These are phyloP conservation scores for Xylaria digitata DNA, from an alignment of 2,329 filamentous ascomycete species.

Conservation along the genomic window DNA sequence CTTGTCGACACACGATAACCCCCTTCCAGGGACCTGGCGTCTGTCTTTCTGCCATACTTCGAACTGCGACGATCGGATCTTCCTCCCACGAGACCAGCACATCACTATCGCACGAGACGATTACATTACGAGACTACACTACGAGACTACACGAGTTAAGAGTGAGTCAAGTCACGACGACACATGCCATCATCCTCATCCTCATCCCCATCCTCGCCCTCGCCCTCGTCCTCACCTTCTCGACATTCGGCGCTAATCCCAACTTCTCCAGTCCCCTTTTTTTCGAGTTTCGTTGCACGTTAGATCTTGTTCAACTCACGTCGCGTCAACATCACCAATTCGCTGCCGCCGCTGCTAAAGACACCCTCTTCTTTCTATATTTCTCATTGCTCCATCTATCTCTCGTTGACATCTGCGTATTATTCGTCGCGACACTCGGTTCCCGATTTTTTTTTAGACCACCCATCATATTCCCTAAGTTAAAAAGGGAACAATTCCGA, in stretches of 20 bases:
- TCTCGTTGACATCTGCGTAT: neutral
- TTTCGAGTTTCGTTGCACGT: conserved; percentile 2
- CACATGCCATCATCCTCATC: neutral
- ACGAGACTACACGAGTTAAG: conserved; percentile 14
- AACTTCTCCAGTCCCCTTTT: neutral
- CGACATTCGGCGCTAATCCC: neutral
- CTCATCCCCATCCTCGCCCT: neutral
- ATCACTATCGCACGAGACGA: neutral
- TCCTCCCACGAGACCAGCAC: conserved; percentile 3
- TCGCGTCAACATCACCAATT: conserved; percentile 8
- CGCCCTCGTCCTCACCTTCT: neutral
- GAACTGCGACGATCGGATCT: neutral
- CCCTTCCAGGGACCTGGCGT: neutral
- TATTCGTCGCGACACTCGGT: neutral
- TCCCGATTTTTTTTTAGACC: neutral
- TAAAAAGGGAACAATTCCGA: neutral
- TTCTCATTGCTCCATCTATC: neutral
- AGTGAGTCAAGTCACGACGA: conserved; percentile 9
- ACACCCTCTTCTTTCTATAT: conserved; percentile 14
- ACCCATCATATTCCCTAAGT: neutral
- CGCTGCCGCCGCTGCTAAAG: neutral
- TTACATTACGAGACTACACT: conserved; percentile 12
- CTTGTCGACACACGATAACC: conserved; percentile 12
- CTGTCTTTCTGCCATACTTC: neutral
- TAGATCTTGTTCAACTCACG: neutral